These are phyloP conservation scores for Nymphaea thermarum DNA, from an alignment of 164 flowering plant genomes.

Conservation along the genomic window DNA sequence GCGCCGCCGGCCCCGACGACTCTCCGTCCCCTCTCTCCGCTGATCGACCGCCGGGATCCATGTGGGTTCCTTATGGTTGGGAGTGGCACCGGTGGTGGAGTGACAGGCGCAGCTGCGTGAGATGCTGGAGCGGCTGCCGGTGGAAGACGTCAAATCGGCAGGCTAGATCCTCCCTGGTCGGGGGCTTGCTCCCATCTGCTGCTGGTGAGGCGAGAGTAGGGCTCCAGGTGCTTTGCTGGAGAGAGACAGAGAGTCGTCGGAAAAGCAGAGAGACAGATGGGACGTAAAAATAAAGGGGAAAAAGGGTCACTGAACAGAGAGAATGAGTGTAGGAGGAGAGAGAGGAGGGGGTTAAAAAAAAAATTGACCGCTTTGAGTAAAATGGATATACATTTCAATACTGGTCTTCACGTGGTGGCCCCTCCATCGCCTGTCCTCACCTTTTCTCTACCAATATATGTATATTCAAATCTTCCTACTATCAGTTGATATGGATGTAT, in stretches of 20 bases:
- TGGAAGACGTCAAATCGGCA: not conserved
- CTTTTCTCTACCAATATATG: not conserved
- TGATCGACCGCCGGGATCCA: not conserved
- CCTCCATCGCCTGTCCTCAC: not conserved
- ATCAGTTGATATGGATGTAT: no score
- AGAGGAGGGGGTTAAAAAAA: no score
- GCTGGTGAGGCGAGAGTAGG: not conserved
- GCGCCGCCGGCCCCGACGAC: constrained; percentile 7
- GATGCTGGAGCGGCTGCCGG: not conserved
- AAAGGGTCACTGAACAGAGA: not conserved
- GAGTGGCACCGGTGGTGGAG: not conserved
- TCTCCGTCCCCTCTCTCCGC: constrained; percentile 2
- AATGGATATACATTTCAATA: no score
- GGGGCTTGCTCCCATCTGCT: not conserved
- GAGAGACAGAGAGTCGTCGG: not conserved
- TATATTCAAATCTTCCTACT: no score
- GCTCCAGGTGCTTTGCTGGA: not conserved
- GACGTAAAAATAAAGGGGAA: not conserved
- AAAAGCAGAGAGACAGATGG: not conserved
- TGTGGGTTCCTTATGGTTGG: not conserved
- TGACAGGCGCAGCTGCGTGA: not conserved
- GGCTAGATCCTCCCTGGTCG: not conserved
- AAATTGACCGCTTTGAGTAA: no score
- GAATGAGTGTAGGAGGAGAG: not conserved
- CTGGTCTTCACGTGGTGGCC: not conserved